Evolutionary conservation across 768 basidiomycete species (phyloP), one percentile per base, ranked within the genome.

Genomic region (Hysterangium stoloniferum): DNA sequence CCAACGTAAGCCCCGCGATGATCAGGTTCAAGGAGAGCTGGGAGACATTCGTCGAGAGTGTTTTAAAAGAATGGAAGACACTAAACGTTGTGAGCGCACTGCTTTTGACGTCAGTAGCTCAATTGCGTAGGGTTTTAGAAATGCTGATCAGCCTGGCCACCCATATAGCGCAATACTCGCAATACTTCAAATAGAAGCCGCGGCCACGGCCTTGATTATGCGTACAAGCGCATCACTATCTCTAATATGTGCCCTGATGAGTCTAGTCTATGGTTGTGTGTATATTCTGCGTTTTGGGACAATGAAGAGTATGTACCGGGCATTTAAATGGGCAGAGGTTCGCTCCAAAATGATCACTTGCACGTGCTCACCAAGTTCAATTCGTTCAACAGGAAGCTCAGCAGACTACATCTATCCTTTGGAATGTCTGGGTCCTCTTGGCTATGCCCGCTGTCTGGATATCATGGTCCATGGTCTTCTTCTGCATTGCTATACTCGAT

Each of bases 351-450:
- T 9, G 27, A n/a, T 31, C 28, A 13, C 11, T n/a, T 35, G 4
- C 31, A 28, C 1, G 22, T 4, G 48, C 34, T 42, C 19, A 40
- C 32, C 47, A 9, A 32, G 44, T 31, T 41, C 24, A 42, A 7
- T 25, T 25, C 13, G 34, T 20, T 46, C 20, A 46, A 20, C 54
- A 84, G 81, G 82, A 86, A 59, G 79, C 83, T 15, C 72, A 75
- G 46, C 68, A 63, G 58, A 67, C 71, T 1, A 72, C 74, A 0
- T 64, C 68, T 28, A 69, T 76, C 32, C 57, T 70, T 35, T 77
- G 83, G 82, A 85, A 85, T 53, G 77, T 84, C 15, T 84, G 82
- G 81, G 75, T 84, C 1, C 54, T 84, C 17, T 68, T 85, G 25
- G 77, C 81, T 0, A 73, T 81, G 69, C 85, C 85, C 0, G 77